These are phyloP conservation scores for Candida koratica DNA, from an alignment of 805 yeast species.

Conservation along the genomic window DNA sequence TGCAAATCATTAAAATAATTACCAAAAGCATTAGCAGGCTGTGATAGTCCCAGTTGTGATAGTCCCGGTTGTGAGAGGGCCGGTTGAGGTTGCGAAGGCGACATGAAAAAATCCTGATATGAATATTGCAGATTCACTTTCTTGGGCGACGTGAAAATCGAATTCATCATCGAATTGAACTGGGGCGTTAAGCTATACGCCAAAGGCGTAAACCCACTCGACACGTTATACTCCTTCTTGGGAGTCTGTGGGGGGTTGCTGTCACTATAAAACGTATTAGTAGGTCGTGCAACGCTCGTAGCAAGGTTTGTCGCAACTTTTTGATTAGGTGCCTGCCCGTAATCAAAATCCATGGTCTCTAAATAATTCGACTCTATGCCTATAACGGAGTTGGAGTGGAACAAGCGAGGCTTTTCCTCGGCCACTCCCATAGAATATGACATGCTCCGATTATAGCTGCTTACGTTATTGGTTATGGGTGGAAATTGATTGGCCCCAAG, in stretches of 20 bases:
- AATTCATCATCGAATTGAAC: constrained; percentile 38
- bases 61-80: too few species aligned
- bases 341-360: constrained; percentile 14
- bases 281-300: neutral
- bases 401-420: constrained; percentile 18
- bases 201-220: constrained; percentile 31
- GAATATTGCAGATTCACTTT: constrained; percentile 17
- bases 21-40: neutral
- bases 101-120: constrained; percentile 25
- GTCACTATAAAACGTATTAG: constrained; percentile 11
- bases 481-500: constrained; percentile 3
- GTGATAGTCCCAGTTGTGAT: too few species aligned
- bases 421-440: constrained; percentile 6
- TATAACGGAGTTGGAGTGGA: constrained; percentile 26
- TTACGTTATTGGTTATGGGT: neutral
- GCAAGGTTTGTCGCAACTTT: neutral
- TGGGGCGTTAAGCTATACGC: constrained; percentile 38
- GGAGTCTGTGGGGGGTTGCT: constrained; percentile 33
- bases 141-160: constrained; percentile 34
- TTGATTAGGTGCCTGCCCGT: constrained; percentile 15
- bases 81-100: neutral
- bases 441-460: constrained; percentile 6
- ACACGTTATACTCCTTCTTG: constrained; percentile 26
- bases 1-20: constrained; percentile 7
- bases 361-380: constrained; percentile 22